Evolutionary conservation across 805 yeast genomes (phyloP), one percentile per base, ranked within the genome.

Genomic region (Hanseniaspora clermontiae): DNA sequence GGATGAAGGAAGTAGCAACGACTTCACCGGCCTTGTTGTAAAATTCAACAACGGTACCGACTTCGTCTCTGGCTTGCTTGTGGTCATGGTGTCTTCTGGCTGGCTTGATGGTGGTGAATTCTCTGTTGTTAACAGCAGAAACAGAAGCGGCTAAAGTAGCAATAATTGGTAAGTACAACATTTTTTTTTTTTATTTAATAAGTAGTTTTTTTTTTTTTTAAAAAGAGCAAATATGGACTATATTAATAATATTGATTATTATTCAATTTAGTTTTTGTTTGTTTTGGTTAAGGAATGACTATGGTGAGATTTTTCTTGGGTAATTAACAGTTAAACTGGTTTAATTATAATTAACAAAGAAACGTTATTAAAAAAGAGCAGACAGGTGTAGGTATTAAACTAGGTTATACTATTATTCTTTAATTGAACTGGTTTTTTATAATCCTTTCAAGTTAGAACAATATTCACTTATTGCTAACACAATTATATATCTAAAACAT

Each of bases 21-120:
- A 62, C 51, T 24, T 66, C 60, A 61, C 66, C 65, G 58, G 70
- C 69, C 45, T 61, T 51, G 48, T 58, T 65, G 60, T 67, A 67
- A 50, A 58, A 65, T 61, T 66, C 66, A 47, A 57, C 45, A 42
- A 51, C 49, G 20, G 59, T 57, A 14, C 69, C 62, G 40, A 70
- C 66, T 31, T 66, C 60, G 40, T 63, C 69, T 59, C 70, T 63
- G 55, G 66, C 57, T 31, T 55, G n/a, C 27, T 61, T 65, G 49
- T 65, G 58, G 55, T 60, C 56, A 52, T 61, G 61, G 51, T 64
- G 67, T 43, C 60, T 63, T 31, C 61, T 61, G 40, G 51, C 59
- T 31, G 60, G 63, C 14, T 63, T 62, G 20, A 61, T 60, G 34
- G 70, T 66, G 17, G 57, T 53, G 51, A 38, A 53, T 31, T 53